These are phyloP conservation scores for Lactarius psammicola DNA, from an alignment of 768 basidiomycete species.

Conservation along the genomic window DNA sequence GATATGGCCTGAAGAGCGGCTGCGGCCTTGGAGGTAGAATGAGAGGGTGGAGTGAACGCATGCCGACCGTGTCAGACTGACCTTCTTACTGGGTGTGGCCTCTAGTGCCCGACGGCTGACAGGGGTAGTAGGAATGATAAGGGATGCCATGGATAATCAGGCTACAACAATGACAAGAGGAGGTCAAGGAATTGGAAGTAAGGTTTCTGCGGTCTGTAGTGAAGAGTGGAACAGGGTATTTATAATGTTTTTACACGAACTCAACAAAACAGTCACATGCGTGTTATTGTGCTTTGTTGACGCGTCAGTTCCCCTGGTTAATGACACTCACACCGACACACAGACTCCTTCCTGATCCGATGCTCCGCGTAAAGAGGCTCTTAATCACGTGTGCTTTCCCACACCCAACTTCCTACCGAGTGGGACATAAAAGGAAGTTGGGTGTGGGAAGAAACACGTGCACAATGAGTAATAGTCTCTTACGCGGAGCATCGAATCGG, in stretches of 20 bases:
- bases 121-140: conserved; percentile 27
- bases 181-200: conserved; percentile 14
- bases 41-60: conserved; percentile 2
- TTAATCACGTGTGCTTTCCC: too few species aligned
- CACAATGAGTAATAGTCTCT: too few species aligned
- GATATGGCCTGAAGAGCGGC: conserved; percentile 35
- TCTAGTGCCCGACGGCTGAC: conserved; percentile 30
- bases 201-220: background rate
- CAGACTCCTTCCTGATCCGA: too few species aligned
- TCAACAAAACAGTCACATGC: conserved; percentile 31
- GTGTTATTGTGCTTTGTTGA: conserved; percentile 38
- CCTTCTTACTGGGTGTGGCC: conserved; percentile 42
- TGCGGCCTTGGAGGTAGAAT: conserved; percentile 32
- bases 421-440: too few species aligned
- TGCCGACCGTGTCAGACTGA: conserved; percentile 7
- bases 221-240: background rate
- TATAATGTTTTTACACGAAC: conserved; percentile 30
- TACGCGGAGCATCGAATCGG: too few species aligned
- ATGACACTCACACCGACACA: too few species aligned
- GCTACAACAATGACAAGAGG: background rate
- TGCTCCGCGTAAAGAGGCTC: too few species aligned
- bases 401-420: too few species aligned
- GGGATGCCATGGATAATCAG: conserved; percentile 27
- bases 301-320: conserved; percentile 10
- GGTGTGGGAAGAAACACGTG: too few species aligned